Evolutionary conservation across 139 green algal species (phyloP), one percentile per base, ranked within the genome.

Genomic region (Zygnema circumcarinatum): DNA sequence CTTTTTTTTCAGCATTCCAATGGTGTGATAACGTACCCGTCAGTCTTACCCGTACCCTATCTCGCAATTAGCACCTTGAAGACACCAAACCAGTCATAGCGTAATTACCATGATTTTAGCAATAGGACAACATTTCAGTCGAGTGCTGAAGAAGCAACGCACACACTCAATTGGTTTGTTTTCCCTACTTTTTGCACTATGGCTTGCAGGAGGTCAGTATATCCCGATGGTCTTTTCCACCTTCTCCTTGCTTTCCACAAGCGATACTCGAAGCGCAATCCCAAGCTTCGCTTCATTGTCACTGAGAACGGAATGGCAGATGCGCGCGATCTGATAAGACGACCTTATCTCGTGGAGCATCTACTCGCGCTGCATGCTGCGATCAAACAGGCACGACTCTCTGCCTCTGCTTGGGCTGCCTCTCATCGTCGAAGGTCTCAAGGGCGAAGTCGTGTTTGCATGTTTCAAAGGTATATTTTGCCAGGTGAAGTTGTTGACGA

Each of bases 251-350:
- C 41, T 1, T 85, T 79, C 73, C 81, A 89, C 81, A 62, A 47
- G 36, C 85, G 85, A 33, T 90, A 90, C 56, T 16, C n/a, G 2
- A 53, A 38, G 11, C 7, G 2, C 31, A 1, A 47, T 21, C 29
- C 56, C 1, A 32, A 21, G 16, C 39, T 89, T 1, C 74, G 35
- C 2, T 75, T 76, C 29, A 75, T 79, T 29, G 69, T 90, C 22
- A 90, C 86, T 11, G 86, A 90, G 78, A 90, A 90, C 68, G 86
- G 86, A n/a, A 80, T 90, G 2, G 76, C 86, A 38, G 86, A 90
- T 67, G 80, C 32, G 20, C 74, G 42, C 3, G 86, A 90, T 74
- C 1, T 81, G 35, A 79, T 90, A 11, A 47, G 86, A 1, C 41
- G 39, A 22, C 38, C 78, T 2, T 90, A 90, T 38, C 85, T 90